Conservation (phyloP, 1,139 yeast genomes). For the Hyphopichia fennica region DNA sequence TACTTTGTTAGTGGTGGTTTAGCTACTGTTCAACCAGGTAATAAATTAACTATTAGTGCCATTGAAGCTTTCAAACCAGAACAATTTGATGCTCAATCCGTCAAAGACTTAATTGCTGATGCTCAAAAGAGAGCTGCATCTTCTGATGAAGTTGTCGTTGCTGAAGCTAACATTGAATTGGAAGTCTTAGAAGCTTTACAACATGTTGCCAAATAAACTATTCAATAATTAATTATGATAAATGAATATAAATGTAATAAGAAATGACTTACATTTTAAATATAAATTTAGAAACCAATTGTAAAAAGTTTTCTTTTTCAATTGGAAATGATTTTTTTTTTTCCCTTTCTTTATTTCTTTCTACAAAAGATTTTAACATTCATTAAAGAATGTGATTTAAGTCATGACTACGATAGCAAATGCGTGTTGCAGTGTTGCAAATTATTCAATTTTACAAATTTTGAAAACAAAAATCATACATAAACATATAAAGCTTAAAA, state of each 20-base stretch:
- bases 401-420: background rate
- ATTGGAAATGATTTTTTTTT: background rate
- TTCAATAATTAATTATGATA: background rate
- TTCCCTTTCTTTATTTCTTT: background rate
- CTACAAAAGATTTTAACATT: background rate
- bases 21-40: conserved; percentile 95
- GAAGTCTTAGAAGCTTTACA: conserved; percentile 95
- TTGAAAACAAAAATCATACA: background rate
- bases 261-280: too few species aligned
- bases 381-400: background rate
- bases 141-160: conserved; percentile 83
- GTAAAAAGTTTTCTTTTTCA: background rate
- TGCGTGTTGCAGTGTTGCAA: background rate
- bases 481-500: background rate
- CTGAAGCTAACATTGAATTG: conserved; percentile 93
- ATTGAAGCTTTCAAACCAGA: conserved; percentile 95
- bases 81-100: conserved; percentile 78
- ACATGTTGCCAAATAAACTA: conserved; percentile 73
- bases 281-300: background rate
- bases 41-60: conserved; percentile 86
- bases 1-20: conserved; percentile 96
- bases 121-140: conserved; percentile 92
- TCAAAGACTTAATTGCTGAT: conserved; percentile 81
- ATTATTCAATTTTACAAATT: background rate
- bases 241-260: background rate